phyloP scores from a whole-genome alignment of 345 rosid genomes.

The Dimocarpus longan region DNA sequence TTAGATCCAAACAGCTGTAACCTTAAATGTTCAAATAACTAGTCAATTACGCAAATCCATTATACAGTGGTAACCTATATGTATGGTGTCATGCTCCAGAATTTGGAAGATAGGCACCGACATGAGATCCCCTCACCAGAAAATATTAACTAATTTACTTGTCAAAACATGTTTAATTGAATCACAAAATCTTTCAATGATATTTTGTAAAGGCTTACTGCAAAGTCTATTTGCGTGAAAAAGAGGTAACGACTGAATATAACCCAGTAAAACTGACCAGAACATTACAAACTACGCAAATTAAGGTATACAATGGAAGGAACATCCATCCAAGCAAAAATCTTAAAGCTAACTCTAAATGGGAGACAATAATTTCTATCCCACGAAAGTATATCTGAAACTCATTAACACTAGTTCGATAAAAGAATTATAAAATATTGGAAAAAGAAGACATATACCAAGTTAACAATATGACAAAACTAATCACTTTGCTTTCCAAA shows the following conservation, averaged over 20 bases:
- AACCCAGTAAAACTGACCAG: background rate
- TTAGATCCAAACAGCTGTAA: background rate
- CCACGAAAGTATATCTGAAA: background rate
- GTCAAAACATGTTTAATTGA: conserved; percentile 10
- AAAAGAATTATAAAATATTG: background rate
- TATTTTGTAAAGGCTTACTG: conserved; percentile 7
- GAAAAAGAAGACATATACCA: conserved; percentile 8
- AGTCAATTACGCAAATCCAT: background rate
- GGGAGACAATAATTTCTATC: no score
- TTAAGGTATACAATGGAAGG: background rate
- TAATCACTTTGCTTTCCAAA: conserved; percentile 81
- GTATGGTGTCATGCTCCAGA: no score
- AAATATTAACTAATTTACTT: conserved; percentile 18
- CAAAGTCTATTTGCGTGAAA: background rate
- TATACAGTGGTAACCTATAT: background rate
- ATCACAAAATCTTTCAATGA: background rate
- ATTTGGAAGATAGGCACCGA: conserved; percentile 21
- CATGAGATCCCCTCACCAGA: conserved; percentile 55
- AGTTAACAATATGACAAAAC: conserved; percentile 12
- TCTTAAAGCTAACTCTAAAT: background rate
- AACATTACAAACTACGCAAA: conserved; percentile 2
- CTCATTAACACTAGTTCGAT: background rate
- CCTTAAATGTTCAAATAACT: background rate
- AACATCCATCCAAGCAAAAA: conserved; percentile 6
- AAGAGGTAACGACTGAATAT: background rate